Conservation (phyloP, 371 early-diverging fungal species). For the Chytridiales sp. region DNA sequence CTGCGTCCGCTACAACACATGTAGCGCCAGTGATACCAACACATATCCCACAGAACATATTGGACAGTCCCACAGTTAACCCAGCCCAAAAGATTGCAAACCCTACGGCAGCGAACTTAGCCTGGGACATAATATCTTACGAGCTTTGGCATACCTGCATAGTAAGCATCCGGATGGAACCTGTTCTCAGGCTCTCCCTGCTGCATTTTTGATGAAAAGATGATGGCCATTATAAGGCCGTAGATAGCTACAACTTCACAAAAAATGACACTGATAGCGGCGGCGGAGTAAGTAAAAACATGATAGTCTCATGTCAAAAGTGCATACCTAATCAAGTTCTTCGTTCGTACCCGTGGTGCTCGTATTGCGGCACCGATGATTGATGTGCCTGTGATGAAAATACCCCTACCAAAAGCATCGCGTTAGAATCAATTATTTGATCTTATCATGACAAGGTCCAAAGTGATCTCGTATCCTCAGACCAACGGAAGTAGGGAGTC, state of each 20-base stretch:
- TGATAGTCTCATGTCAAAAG: too few species aligned
- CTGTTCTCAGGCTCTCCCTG: slow-evolving; percentile 43
- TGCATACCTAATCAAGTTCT: slow-evolving; percentile 88
- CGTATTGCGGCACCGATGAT: slow-evolving; percentile 91
- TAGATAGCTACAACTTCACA: slow-evolving; percentile 99
- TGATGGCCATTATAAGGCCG: slow-evolving; percentile 96
- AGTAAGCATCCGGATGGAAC: slow-evolving; percentile 20
- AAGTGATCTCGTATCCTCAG: too few species aligned
- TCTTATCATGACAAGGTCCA: neutral
- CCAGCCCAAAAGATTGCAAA: slow-evolving; percentile 96
- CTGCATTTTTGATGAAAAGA: slow-evolving; percentile 82
- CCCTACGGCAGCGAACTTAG: slow-evolving; percentile 54
- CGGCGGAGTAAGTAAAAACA: too few species aligned
- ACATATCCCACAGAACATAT: slow-evolving; percentile 89
- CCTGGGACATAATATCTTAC: too few species aligned
- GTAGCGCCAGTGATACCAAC: slow-evolving; percentile 93
- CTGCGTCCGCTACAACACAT: slow-evolving; percentile 95
- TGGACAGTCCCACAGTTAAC: slow-evolving; percentile 90
- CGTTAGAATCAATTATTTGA: too few species aligned
- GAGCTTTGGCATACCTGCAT: slow-evolving; percentile 30
- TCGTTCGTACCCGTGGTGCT: slow-evolving; percentile 91
- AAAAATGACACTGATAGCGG: slow-evolving; percentile 76
- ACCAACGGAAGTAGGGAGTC: too few species aligned
- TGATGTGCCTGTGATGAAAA: slow-evolving; percentile 87
- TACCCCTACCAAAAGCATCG: too few species aligned